Evolutionary conservation across 2,329 filamentous ascomycete genomes (phyloP).

Genomic region (Teratosphaeria zuluensis): DNA sequence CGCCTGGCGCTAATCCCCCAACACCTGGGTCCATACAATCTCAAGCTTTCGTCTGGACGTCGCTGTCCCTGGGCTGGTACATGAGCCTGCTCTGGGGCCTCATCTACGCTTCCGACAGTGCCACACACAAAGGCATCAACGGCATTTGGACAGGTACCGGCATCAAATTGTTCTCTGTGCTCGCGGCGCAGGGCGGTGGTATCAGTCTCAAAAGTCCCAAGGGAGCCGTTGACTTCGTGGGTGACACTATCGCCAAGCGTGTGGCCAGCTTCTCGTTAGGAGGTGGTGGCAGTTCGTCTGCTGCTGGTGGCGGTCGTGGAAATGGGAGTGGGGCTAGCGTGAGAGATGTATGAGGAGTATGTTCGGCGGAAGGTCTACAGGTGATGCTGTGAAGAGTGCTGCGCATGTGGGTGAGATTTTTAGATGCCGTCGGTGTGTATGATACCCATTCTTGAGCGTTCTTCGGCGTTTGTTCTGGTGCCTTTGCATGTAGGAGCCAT

Average conservation of each 20-base stretch:
- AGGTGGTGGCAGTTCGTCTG: neutral
- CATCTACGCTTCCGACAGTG: conserved; percentile 77
- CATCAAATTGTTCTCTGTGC: conserved; percentile 75
- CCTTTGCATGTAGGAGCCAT: no score
- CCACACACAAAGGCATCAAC: conserved; percentile 67
- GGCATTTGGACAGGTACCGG: conserved; percentile 90
- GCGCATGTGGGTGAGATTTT: neutral
- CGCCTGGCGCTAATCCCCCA: conserved; percentile 34
- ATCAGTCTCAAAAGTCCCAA: conserved; percentile 62
- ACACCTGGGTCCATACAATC: conserved; percentile 27
- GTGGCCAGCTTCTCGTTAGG: conserved; percentile 50
- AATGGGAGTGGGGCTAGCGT: neutral
- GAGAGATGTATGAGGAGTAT: neutral
- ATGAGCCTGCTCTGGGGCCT: conserved; percentile 90
- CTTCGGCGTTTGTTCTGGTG: no score
- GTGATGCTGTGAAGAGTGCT: neutral
- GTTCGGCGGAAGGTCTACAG: neutral
- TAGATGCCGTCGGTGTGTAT: neutral
- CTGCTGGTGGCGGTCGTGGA: neutral
- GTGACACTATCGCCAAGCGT: conserved; percentile 76
- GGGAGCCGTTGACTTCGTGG: conserved; percentile 86
- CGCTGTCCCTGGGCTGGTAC: conserved; percentile 86
- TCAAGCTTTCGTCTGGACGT: conserved; percentile 91
- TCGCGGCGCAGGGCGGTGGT: conserved; percentile 54
- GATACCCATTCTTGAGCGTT: neutral